Conservation (phyloP, 2,329 filamentous ascomycete genomes). For the Metarhizium brunneum region DNA sequence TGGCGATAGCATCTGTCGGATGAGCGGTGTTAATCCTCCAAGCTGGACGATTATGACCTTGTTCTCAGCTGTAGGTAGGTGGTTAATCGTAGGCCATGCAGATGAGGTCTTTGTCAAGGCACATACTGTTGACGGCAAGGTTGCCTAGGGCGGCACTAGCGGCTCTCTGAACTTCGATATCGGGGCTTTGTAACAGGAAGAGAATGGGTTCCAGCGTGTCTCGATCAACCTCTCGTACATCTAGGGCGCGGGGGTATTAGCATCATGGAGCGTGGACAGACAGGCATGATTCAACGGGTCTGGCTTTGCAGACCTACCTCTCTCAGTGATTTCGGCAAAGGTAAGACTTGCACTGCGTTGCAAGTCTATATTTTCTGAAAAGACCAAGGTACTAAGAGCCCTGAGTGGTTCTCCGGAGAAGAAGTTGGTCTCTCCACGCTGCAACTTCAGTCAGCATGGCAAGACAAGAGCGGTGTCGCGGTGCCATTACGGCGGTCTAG, state of each 20-base stretch:
- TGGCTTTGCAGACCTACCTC: constrained; percentile 53
- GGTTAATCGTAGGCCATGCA: constrained; percentile 21
- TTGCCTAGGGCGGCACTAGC: constrained; percentile 95
- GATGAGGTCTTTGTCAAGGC: not conserved
- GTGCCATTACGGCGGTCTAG: not conserved
- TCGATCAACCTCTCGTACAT: constrained; percentile 91
- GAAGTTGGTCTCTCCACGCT: constrained; percentile 97
- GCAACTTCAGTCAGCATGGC: constrained; percentile 9
- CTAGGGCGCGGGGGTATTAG: constrained; percentile 34
- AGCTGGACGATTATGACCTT: constrained; percentile 94
- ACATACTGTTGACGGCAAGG: constrained; percentile 88
- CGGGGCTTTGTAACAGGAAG: constrained; percentile 85
- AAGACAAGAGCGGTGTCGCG: not conserved
- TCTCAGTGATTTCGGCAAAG: constrained; percentile 96
- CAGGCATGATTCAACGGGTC: not conserved
- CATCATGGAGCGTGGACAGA: not conserved
- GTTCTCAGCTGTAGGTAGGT: constrained; percentile 70
- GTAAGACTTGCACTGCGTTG: constrained; percentile 96
- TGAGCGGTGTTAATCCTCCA: constrained; percentile 81
- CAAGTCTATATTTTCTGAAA: constrained; percentile 96
- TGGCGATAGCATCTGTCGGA: constrained; percentile 94
- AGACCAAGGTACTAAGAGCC: constrained; percentile 90
- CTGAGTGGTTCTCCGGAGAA: constrained; percentile 91
- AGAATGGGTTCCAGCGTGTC: constrained; percentile 94
- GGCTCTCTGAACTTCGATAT: constrained; percentile 94